Evolutionary conservation across 768 basidiomycete genomes (phyloP).

Genomic region (Auricularia sp.): DNA sequence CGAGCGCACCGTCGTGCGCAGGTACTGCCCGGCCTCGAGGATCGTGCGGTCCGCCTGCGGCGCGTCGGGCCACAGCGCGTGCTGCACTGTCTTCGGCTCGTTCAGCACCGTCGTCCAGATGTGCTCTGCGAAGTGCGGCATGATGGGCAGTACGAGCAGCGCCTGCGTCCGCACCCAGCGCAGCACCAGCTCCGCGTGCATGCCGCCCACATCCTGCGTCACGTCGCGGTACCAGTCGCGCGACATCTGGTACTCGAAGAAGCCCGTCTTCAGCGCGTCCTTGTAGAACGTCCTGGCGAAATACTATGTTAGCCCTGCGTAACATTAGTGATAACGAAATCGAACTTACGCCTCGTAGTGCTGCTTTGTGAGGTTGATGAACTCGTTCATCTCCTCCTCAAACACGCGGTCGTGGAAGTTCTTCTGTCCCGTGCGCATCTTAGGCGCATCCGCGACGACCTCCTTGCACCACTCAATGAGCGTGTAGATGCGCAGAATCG

Average conservation of each 20-base stretch:
- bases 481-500: conserved; percentile 87
- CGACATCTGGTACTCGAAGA: conserved; percentile 86
- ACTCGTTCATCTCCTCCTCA: conserved; percentile 79
- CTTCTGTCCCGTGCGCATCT: conserved; percentile 65
- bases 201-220: conserved; percentile 66
- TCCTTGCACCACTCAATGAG: conserved; percentile 80
- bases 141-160: conserved; percentile 74
- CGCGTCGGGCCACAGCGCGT: conserved; percentile 70
- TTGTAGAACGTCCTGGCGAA: conserved; percentile 78
- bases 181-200: conserved; percentile 82
- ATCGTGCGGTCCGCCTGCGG: conserved; percentile 50
- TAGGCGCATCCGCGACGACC: conserved; percentile 50
- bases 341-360: conserved; percentile 69
- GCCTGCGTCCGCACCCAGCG: conserved; percentile 79
- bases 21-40: conserved; percentile 71
- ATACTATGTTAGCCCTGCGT: background rate
- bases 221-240: conserved; percentile 97
- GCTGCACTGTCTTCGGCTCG: conserved; percentile 67
- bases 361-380: conserved; percentile 71
- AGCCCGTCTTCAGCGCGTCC: conserved; percentile 88
- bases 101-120: conserved; percentile 71
- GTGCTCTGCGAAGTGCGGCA: conserved; percentile 91
- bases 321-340: background rate
- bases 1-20: conserved; percentile 83
- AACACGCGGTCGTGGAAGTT: conserved; percentile 83